Evolutionary conservation across 2,329 filamentous ascomycete species (phyloP).

Genomic region (Cadophora sp.): DNA sequence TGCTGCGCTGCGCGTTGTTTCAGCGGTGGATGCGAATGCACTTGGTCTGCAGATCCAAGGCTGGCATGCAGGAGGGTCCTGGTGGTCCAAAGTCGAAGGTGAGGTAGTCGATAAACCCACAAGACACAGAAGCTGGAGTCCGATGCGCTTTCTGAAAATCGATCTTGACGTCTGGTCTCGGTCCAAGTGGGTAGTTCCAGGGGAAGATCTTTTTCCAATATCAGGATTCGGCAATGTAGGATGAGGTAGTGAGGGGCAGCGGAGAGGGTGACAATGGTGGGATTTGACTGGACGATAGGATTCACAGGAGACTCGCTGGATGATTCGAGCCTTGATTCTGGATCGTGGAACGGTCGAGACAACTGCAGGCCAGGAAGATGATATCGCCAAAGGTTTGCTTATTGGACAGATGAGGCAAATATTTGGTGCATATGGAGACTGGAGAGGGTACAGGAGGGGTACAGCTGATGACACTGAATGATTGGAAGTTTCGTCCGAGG

Average conservation of each 20-base stretch:
- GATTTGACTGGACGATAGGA: constrained; percentile 2
- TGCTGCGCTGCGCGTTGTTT: constrained; percentile 2
- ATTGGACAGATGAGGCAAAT: neutral
- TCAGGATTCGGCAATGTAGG: constrained; percentile 12
- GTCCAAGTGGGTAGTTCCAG: neutral
- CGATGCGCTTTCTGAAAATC: constrained; percentile 20
- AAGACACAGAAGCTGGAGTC: neutral
- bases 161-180: neutral
- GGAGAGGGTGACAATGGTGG: constrained; percentile 6
- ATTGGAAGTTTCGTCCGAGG: neutral
- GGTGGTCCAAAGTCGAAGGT: neutral
- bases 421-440: neutral
- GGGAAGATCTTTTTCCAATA: constrained; percentile 18
- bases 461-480: constrained; percentile 12
- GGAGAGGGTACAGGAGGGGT: neutral
- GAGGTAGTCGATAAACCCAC: neutral
- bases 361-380: neutral
- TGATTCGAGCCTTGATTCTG: constrained; percentile 15
- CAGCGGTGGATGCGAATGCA: constrained; percentile 10
- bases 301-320: constrained; percentile 5
- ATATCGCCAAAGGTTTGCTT: neutral
- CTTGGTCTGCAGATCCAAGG: constrained; percentile 19
- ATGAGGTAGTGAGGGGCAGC: constrained; percentile 21
- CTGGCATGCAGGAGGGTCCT: constrained; percentile 2
- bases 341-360: neutral